A percentile compares a stretch with the other conserved stretches of the same genome.
These are phyloP conservation scores for Rhodotorula glutinis DNA, from an alignment of 1,284 basidiomycete species.

Conservation along the genomic window DNA sequence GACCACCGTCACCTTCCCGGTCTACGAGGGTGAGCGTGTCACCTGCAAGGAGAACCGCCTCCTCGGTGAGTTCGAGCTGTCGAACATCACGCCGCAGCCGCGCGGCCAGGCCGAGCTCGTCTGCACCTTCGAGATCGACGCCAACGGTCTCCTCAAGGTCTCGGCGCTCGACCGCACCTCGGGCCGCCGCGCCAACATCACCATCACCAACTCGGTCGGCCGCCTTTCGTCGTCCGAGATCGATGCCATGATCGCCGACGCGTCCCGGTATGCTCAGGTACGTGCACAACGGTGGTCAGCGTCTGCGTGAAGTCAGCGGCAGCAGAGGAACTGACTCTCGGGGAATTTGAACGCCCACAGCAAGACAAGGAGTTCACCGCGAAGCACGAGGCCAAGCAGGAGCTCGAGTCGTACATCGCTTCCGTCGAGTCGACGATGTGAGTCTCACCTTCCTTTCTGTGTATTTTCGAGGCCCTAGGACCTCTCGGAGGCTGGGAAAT, in stretches of 20 bases:
- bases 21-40: slow-evolving; percentile 96
- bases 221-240: slow-evolving; percentile 92
- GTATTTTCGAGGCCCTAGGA: too few relatives aligned
- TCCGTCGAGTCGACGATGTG: slow-evolving; percentile 78
- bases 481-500: too few relatives aligned
- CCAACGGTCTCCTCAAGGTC: slow-evolving; percentile 93
- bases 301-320: too few relatives aligned
- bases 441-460: too few relatives aligned
- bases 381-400: slow-evolving; percentile 91
- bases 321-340: too few relatives aligned
- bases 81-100: slow-evolving; percentile 92
- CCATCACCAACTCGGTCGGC: slow-evolving; percentile 87
- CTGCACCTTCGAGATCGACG: slow-evolving; percentile 89
- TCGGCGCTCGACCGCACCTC: slow-evolving; percentile 91
- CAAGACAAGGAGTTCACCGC: slow-evolving; percentile 96
- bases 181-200: slow-evolving; percentile 90
- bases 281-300: too few relatives aligned
- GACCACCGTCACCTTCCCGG: slow-evolving; percentile 90
- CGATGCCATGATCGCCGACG: slow-evolving; percentile 93
- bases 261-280: slow-evolving; percentile 65
- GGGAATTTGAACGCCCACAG: slow-evolving; percentile 58
- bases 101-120: slow-evolving; percentile 94
- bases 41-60: slow-evolving; percentile 95
- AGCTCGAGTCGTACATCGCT: slow-evolving; percentile 92
- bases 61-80: slow-evolving; percentile 95